Evolutionary conservation across 1,284 basidiomycete species (phyloP).

Genomic region (Fistulinella staudtii): DNA sequence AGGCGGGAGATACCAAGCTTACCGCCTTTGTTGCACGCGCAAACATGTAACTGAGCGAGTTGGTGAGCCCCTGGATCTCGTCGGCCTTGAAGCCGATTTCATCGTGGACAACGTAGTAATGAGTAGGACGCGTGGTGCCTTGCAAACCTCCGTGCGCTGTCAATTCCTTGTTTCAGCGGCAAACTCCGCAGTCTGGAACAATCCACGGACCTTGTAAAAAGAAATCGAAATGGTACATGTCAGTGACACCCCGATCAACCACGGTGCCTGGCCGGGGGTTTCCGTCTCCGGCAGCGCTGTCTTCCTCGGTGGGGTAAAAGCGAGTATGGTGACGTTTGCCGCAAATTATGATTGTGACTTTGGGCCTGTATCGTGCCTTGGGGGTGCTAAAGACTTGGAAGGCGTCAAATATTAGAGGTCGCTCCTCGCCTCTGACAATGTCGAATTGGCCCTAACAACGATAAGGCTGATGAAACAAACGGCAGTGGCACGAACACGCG

Average conservation of each 20-base stretch:
- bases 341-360: constrained; percentile 73
- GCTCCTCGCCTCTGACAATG: constrained; percentile 61
- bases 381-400: constrained; percentile 51
- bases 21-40: constrained; percentile 79
- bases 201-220: constrained; percentile 54
- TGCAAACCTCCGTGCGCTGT: constrained; percentile 63
- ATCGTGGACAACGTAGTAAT: constrained; percentile 75
- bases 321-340: constrained; percentile 83
- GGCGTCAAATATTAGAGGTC: constrained; percentile 59
- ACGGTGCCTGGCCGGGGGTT: constrained; percentile 75
- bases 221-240: constrained; percentile 78
- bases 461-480: constrained; percentile 6
- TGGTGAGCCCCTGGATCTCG: constrained; percentile 58
- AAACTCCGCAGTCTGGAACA: no score
- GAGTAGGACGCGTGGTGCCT: constrained; percentile 69
- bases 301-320: constrained; percentile 68
- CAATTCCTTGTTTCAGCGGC: constrained; percentile 1
- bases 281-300: constrained; percentile 57
- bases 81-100: constrained; percentile 68
- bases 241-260: constrained; percentile 68
- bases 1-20: constrained; percentile 71
- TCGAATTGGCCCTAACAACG: constrained; percentile 62
- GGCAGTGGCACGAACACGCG: constrained; percentile 1
- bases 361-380: constrained; percentile 52
- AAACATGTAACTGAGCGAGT: constrained; percentile 72